Evolutionary conservation across 805 yeast genomes (phyloP), one percentile per base, ranked within the genome.

Genomic region (Naumovozyma castellii): DNA sequence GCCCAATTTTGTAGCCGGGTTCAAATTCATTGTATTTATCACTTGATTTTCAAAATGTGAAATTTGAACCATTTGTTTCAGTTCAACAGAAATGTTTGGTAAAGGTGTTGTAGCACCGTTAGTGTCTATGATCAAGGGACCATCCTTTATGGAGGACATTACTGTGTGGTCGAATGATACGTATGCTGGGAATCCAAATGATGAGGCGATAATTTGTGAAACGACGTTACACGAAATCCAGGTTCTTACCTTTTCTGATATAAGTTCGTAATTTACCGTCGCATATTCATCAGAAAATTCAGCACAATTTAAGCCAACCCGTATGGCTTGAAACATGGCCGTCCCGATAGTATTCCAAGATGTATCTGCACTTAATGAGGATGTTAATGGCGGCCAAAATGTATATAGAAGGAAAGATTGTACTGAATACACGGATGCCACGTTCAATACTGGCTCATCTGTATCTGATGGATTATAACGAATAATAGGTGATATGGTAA

Each of bases 261-360:
- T 56, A n/a, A 63, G 47, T 32, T 64, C 65, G 3, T 53, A 50
- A 30, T 64, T 61, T 2, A 57, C 74, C 35, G 65, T 56, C 37
- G 73, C 67, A 51, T 68, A 66, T 45, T 82, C 86, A 1, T 79
- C 52, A 13, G 72, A 66, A 41, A 65, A 69, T 16, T 84, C 90
- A 0, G 87, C 92, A 17, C 87, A 73, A 54, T 92, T 95, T 19
- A 92, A 67, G 0, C 98, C 97, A 13, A 90, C 83, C 40, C 97
- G 67, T 27, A 88, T 81, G 0, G 97, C 97, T 55, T 86, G 95
- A 61, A 84, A 85, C 51, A 87, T 69, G 3, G 97, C 97, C 35
- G 85, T 79, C 0, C 97, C 97, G 17, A 86, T 80, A 1, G 97
- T 85, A 56, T 84, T 85, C 95, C 97, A 90, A 3, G 95, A 82